Base-by-base conservation (phyloP, 2,329 filamentous ascomycete species). In the Alternaria sp. region DNA sequence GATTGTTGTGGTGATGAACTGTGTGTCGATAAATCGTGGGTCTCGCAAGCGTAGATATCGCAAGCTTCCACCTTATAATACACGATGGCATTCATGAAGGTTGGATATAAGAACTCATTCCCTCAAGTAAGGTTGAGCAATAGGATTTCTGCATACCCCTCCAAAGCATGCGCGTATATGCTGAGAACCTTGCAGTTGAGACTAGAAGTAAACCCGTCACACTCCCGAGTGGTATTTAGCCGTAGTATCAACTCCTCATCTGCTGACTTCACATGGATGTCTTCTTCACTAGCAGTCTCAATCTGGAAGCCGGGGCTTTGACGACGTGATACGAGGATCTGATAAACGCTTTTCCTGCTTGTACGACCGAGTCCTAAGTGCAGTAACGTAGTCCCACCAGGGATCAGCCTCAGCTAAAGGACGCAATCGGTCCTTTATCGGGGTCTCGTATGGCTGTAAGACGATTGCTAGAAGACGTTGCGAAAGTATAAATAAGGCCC, bases 201-300 rank as follows among this genome's bases (percentile, higher is more conserved):
- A 24, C 24, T 7, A 7, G 24, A 2, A 24, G 24, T 24, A 24
- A 24, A 24, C 5, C 24, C 24, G 24, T 24, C 7, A 24, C 7
- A 7, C 7, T 26, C 0, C 2, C 24, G 24, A 26, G 24, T 26
- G 7, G 7, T 0, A 26, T 7, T 2, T 26, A 0, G 1, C 24
- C 7, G 24, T 26, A 7, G 1, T 36, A 14, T 0, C 6, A 36
- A 1, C 4, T 0, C 14, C 4, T n/a, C 7, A 14, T 16, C 0
- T 36, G 34, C 34, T 36, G 5, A 36, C 6, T 16, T 16, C 7
- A n/a, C 12, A 36, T 16, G 12, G 2, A 16, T 36, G 11, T 7
- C 34, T 36, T n/a, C 14, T 16, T 14, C 12, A 14, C 14, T 36
- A 1, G 18, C 18, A 18, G 18, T 18, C 18, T 18, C 18, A 18